Evolutionary conservation across 805 yeast genomes (phyloP), one percentile per base, ranked within the genome.

Genomic region (Candida peoriensis): DNA sequence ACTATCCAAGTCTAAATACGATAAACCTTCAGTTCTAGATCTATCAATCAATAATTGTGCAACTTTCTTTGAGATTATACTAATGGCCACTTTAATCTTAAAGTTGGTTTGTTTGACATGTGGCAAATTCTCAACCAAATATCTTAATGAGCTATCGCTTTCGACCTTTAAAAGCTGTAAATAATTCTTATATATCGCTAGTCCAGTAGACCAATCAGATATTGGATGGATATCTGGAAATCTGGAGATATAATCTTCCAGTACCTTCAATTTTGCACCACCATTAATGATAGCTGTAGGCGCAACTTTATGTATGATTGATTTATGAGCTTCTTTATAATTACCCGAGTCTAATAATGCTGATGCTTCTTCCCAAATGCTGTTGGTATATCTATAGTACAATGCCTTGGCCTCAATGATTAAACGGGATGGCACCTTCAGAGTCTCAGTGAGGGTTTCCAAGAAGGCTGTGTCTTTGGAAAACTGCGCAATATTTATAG

Each of bases 261-360:
- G 46, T 9, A 50, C 43, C 6, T 38, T 30, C 18, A 66, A 34
- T 26, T 46, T 41, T 5, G 50, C 37, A 2, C 57, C 59, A 37
- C 72, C 69, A n/a, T 72, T 64, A 12, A 79, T 70, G 1, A 89
- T 74, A 4, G 80, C 72, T 11, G 58, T 55, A 8, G 97, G 97
- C 0, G 90, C 97, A 20, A 87, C 81, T 4, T 66, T 54, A 1
- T 61, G 51, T 8, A 78, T 47, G 4, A 85, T 58, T 1, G 75
- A 60, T 2, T 59, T 52, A 48, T 85, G 93, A 0, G 96, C 95
- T 25, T 74, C 77, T 0, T 58, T 64, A 63, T 73, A 74, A 32
- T 70, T 55, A 9, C 63, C 65, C 0, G 95, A 95, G 10, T 64
- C 67, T 1, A 86, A 58, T 30, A 81, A 68, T 20, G 79, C 74